Conservation (phyloP, 2,329 filamentous ascomycete species). For the Sphaerostilbella broomeana region DNA sequence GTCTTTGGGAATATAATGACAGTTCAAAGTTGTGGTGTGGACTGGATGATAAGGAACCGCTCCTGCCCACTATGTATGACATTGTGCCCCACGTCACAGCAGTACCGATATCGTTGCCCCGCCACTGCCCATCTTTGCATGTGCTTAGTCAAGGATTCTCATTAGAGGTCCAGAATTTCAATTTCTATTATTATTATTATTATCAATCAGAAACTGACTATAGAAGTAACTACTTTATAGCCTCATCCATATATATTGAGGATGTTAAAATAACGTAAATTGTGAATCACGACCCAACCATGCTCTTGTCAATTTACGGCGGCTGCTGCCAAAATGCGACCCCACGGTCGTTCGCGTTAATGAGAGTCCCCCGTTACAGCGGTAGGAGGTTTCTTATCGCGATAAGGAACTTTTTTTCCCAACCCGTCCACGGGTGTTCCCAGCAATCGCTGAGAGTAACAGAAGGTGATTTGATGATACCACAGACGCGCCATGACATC, state of each 20-base stretch:
- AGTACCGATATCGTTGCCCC: slow-evolving; percentile 11
- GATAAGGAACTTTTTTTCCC: slow-evolving; percentile 20
- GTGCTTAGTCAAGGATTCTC: no score
- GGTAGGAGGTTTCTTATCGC: slow-evolving; percentile 7
- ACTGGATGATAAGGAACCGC: not conserved
- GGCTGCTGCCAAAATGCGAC: no score
- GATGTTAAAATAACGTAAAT: no score
- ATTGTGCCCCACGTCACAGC: slow-evolving; percentile 11
- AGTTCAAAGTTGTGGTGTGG: not conserved
- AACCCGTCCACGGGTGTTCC: not conserved
- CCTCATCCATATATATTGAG: no score
- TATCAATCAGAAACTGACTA: no score
- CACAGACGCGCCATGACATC: slow-evolving; percentile 46
- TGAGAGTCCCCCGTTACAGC: slow-evolving; percentile 4
- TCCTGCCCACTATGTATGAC: slow-evolving; percentile 7
- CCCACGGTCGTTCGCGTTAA: not conserved
- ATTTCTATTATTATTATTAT: no score
- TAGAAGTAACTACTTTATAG: no score
- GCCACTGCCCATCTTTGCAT: no score
- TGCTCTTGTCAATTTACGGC: no score
- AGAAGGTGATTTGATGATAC: not conserved
- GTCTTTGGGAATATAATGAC: not conserved
- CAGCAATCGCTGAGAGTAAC: not conserved
- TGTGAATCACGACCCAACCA: no score
- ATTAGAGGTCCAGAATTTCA: no score